phyloP scores from a whole-genome alignment of 2,329 filamentous ascomycete genomes.

The Alternaria incomplexa region DNA sequence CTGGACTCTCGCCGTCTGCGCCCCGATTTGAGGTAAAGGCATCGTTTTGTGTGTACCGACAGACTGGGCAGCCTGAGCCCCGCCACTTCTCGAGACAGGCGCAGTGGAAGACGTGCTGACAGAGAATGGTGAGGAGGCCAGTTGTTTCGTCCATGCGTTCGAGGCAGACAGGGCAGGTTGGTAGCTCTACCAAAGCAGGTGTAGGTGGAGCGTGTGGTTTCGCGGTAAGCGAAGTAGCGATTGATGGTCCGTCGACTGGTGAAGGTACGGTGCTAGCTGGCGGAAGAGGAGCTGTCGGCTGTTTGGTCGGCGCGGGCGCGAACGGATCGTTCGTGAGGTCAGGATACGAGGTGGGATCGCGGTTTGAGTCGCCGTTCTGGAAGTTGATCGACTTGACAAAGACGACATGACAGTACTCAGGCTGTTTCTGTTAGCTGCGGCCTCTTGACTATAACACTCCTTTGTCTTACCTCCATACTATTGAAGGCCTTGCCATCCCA shows the following conservation, averaged over 20 bases:
- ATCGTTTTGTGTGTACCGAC: slow-evolving; percentile 80
- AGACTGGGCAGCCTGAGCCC: slow-evolving; percentile 91
- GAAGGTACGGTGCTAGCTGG: slow-evolving; percentile 39
- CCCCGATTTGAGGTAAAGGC: slow-evolving; percentile 40
- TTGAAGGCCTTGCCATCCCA: slow-evolving; percentile 96
- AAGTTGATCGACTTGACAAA: slow-evolving; percentile 94
- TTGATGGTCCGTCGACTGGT: slow-evolving; percentile 39
- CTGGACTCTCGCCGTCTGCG: slow-evolving; percentile 51
- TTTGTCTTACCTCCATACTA: slow-evolving; percentile 74
- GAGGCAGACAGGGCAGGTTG: slow-evolving; percentile 93
- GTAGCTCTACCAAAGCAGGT: slow-evolving; percentile 84
- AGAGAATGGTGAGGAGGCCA: slow-evolving; percentile 91
- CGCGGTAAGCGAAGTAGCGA: slow-evolving; percentile 57
- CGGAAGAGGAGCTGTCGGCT: slow-evolving; percentile 45
- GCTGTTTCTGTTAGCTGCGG: slow-evolving; percentile 55
- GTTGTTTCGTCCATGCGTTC: slow-evolving; percentile 99
- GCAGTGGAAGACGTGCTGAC: slow-evolving; percentile 97
- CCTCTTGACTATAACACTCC: too few species aligned
- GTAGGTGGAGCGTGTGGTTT: slow-evolving; percentile 76
- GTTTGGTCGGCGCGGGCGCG: slow-evolving; percentile 58
- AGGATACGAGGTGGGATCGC: slow-evolving; percentile 60
- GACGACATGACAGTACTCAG: slow-evolving; percentile 92
- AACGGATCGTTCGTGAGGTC: slow-evolving; percentile 70
- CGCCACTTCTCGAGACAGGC: slow-evolving; percentile 96
- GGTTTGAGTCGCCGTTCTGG: slow-evolving; percentile 63